Conservation (phyloP, 23 red algal species). For the Cyanidiococcus yangmingshanensis region DNA sequence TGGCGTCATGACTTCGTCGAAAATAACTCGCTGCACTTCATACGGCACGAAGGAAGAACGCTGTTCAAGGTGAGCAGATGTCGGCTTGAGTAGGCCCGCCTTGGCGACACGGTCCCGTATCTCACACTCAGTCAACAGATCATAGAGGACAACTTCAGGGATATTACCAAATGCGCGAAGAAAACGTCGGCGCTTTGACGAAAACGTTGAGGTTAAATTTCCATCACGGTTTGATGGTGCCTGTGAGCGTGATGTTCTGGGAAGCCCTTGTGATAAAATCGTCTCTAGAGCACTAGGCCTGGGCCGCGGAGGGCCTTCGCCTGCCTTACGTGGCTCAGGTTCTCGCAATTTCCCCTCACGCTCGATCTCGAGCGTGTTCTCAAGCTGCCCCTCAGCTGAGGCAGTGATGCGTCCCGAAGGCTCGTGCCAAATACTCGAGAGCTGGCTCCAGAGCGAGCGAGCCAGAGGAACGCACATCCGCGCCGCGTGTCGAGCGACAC, state of each 20-base stretch:
- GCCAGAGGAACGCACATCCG: background rate
- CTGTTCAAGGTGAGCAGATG: background rate
- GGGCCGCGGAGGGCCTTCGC: no score
- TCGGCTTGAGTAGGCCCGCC: no score
- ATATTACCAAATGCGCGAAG: background rate
- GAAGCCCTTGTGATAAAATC: no score
- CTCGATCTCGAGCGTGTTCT: no score
- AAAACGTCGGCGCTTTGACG: background rate
- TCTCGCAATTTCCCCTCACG: no score
- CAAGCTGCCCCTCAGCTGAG: background rate
- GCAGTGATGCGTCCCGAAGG: background rate
- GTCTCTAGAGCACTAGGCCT: no score
- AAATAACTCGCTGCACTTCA: slow-evolving; percentile 24
- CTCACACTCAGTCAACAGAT: background rate
- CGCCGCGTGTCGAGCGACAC: background rate
- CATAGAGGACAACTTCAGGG: background rate
- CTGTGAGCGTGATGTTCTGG: no score
- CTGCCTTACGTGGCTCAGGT: no score
- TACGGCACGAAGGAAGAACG: slow-evolving; percentile 12
- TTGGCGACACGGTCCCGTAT: background rate
- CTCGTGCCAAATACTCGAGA: background rate
- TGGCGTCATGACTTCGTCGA: slow-evolving; percentile 19
- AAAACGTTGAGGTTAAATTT: no score
- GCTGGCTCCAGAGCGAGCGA: background rate
- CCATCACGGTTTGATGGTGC: no score